These are phyloP conservation scores for Platanus orientalis DNA, from an alignment of 164 flowering plant species.

Conservation along the genomic window DNA sequence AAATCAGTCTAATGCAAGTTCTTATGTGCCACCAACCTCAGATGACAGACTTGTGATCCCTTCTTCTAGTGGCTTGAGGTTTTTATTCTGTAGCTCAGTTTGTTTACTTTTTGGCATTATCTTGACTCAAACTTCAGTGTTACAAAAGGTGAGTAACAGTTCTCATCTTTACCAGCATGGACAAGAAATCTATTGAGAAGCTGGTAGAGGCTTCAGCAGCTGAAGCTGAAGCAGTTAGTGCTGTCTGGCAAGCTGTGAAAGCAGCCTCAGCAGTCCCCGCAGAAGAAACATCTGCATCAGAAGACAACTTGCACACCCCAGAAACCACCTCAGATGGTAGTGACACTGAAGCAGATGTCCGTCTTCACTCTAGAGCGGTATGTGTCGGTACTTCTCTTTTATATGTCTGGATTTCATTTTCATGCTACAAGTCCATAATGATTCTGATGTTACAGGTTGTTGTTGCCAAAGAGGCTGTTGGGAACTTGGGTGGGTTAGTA, in stretches of 20 bases:
- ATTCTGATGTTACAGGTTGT: conserved; percentile 62
- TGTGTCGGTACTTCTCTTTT: conserved; percentile 16
- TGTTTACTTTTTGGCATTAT: not conserved
- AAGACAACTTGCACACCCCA: conserved; percentile 48
- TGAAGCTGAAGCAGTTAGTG: conserved; percentile 91
- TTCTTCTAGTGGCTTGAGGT: conserved; percentile 53
- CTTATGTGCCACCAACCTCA: conserved; percentile 24
- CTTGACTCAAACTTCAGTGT: not conserved
- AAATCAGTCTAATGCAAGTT: conserved; percentile 26
- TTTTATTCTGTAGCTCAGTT: conserved; percentile 2
- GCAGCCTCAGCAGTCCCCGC: conserved; percentile 64
- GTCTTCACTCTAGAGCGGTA: conserved; percentile 99
- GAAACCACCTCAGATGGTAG: conserved; percentile 71
- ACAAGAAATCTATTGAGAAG: conserved; percentile 73
- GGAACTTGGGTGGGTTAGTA: conserved; percentile 93
- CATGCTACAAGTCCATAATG: conserved; percentile 9
- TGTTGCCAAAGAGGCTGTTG: conserved; percentile 93
- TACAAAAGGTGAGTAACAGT: not conserved
- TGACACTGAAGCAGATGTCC: conserved; percentile 78
- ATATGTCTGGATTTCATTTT: conserved; percentile 6
- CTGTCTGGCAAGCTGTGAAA: conserved; percentile 91
- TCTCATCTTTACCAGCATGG: conserved; percentile 37
- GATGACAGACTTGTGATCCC: conserved; percentile 31
- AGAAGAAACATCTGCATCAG: conserved; percentile 55
- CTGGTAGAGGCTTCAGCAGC: conserved; percentile 90